Evolutionary conservation across 176 grass and related monocot genomes (phyloP).

Genomic region (barley (Hordeum vulgare)): MorexV3_pseudomolecules_assembly NC_058520.1:216720170-216720669

Average conservation of each 20-base stretch:
- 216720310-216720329: conserved; percentile 60
- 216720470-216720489: conserved; percentile 54
- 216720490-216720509: conserved; percentile 63
- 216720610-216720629: conserved; percentile 65
- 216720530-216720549: conserved; percentile 60
- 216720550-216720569: conserved; percentile 77
- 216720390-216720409: conserved; percentile 56
- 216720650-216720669: conserved; percentile 66
- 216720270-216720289: conserved; percentile 70
- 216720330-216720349: conserved; percentile 64
- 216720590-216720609: conserved; percentile 61
- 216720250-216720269: conserved; percentile 65
- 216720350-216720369: conserved; percentile 52
- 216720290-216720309: conserved; percentile 33
- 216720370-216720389: conserved; percentile 37
- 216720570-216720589: conserved; percentile 70
- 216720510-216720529: conserved; percentile 60
- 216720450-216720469: conserved; percentile 58
- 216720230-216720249: conserved; percentile 32
- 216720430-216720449: conserved; percentile 58
- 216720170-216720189: conserved; percentile 70
- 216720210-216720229: conserved; percentile 33
- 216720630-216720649: conserved; percentile 88
- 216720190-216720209: conserved; percentile 50
- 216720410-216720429: conserved; percentile 46